Conservation (phyloP, 371 early-diverging fungal genomes). For the Enterocytospora artemiae region DNA sequence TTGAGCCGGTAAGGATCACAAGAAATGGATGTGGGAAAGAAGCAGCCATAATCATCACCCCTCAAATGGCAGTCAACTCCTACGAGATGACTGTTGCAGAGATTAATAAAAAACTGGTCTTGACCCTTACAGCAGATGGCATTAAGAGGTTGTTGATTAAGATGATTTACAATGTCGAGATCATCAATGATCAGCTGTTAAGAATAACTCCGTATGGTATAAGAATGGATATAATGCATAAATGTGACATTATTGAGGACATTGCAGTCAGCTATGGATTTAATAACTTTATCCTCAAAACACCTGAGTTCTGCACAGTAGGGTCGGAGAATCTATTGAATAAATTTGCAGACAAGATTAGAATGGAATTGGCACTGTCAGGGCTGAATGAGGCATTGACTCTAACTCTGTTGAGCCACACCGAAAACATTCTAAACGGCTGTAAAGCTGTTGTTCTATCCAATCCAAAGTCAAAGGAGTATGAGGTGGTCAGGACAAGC, state of each 20-base stretch:
- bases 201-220: constrained; percentile 75
- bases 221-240: constrained; percentile 86
- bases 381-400: constrained; percentile 90
- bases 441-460: constrained; percentile 53
- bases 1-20: constrained; percentile 64
- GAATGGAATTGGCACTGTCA: constrained; percentile 74
- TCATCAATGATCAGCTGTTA: constrained; percentile 61
- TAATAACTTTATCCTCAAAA: constrained; percentile 74
- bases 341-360: constrained; percentile 75
- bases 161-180: constrained; percentile 58
- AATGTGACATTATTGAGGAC: constrained; percentile 95
- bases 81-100: constrained; percentile 65
- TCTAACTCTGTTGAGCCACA: constrained; percentile 68
- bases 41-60: constrained; percentile 60
- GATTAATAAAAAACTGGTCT: constrained; percentile 58
- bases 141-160: constrained; percentile 31
- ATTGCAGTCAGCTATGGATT: constrained; percentile 95
- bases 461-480: constrained; percentile 89
- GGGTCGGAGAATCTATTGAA: constrained; percentile 79
- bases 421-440: constrained; percentile 39
- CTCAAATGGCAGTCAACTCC: constrained; percentile 67
- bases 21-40: background rate
- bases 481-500: constrained; percentile 77
- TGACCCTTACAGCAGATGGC: constrained; percentile 21
- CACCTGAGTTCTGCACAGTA: constrained; percentile 68